These are phyloP conservation scores for Heterobasidion annosum DNA, from an alignment of 1,284 basidiomycete genomes.

Conservation along the genomic window DNA sequence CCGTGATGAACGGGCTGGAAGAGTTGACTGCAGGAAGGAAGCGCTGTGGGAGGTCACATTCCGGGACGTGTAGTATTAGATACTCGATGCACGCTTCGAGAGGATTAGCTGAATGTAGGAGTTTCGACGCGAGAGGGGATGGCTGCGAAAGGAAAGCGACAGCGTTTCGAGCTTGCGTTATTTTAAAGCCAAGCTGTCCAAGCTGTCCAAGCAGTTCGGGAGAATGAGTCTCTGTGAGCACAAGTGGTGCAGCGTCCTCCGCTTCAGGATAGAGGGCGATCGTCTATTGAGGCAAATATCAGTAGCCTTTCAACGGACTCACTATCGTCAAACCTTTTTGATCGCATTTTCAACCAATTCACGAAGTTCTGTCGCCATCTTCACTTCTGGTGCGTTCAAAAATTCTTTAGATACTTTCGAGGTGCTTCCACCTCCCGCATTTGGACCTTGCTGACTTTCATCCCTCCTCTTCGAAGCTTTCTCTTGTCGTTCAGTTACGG, in stretches of 20 bases:
- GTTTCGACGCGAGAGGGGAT: conserved; percentile 41
- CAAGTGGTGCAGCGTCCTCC: conserved; percentile 31
- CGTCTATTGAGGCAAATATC: conserved; percentile 25
- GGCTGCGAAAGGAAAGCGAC: conserved; percentile 41
- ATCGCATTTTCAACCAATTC: conserved; percentile 79
- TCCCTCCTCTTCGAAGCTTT: conserved; percentile 40
- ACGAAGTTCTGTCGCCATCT: conserved; percentile 71
- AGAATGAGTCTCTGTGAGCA: conserved; percentile 38
- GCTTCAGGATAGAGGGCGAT: conserved; percentile 45
- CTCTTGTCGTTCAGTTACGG: conserved; percentile 57
- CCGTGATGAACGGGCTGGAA: conserved; percentile 61
- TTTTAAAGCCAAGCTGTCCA: conserved; percentile 46
- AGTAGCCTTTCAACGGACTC: background rate
- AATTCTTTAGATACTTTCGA: conserved; percentile 38
- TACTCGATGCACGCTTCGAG: conserved; percentile 70
- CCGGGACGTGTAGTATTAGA: conserved; percentile 67
- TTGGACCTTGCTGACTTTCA: conserved; percentile 12
- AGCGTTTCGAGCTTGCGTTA: conserved; percentile 39
- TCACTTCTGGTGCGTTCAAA: conserved; percentile 71
- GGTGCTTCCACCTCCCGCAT: conserved; percentile 5
- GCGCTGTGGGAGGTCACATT: conserved; percentile 65
- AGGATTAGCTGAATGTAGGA: conserved; percentile 39
- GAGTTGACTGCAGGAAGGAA: conserved; percentile 58
- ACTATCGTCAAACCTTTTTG: conserved; percentile 48
- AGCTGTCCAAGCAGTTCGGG: conserved; percentile 35